These are phyloP conservation scores for Alternaria sp. DNA, from an alignment of 2,329 filamentous ascomycete genomes.

Conservation along the genomic window DNA sequence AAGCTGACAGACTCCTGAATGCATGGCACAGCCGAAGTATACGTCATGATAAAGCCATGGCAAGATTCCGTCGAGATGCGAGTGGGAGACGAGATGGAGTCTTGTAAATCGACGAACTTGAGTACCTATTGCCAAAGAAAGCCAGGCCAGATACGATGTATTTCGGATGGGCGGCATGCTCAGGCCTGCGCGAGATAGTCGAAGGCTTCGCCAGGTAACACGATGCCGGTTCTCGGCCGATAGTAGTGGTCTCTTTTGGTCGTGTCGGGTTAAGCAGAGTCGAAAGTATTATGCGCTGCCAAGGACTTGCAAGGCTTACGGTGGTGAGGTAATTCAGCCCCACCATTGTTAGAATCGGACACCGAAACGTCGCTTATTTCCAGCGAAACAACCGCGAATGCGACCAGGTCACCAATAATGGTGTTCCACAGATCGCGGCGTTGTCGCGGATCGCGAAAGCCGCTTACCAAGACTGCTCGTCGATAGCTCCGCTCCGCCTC, in stretches of 20 bases:
- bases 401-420: neutral
- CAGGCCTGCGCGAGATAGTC: neutral
- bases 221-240: neutral
- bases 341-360: neutral
- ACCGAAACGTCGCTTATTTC: neutral
- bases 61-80: neutral
- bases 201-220: neutral
- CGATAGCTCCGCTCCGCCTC: neutral
- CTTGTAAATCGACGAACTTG: neutral
- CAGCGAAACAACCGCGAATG: neutral
- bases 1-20: neutral
- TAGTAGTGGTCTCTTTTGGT: neutral
- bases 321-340: neutral
- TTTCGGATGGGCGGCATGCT: neutral
- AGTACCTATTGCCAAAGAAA: neutral
- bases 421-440: neutral
- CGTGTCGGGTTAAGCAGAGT: neutral
- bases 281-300: neutral
- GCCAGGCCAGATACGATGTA: neutral
- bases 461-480: neutral
- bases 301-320: neutral
- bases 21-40: neutral
- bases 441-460: neutral
- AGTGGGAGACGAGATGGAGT: neutral
- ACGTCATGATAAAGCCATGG: neutral